phyloP scores from a whole-genome alignment of 164 flowering plant genomes.

The Macadamia integrifolia region DNA sequence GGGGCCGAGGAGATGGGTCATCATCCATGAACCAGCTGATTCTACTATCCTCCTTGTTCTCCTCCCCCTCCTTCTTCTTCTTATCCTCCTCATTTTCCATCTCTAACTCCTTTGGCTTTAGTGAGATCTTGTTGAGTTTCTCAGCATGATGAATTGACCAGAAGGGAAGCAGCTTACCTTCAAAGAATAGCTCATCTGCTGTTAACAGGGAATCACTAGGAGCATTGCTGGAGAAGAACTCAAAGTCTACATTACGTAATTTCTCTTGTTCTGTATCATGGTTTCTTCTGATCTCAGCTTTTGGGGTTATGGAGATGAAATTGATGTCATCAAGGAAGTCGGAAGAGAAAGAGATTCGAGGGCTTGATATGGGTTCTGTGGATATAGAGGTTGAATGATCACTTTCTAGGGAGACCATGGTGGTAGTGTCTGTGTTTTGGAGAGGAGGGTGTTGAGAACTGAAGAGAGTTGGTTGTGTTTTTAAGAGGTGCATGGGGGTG shows the following conservation, averaged over 20 bases:
- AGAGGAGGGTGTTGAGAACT: constrained; percentile 22
- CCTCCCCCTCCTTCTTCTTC: constrained; percentile 3
- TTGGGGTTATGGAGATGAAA: constrained; percentile 56
- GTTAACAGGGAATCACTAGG: constrained; percentile 35
- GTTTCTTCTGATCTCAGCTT: constrained; percentile 12
- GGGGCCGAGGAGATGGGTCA: constrained; percentile 94
- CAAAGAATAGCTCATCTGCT: constrained; percentile 82
- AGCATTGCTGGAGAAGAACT: constrained; percentile 51
- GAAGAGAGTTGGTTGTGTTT: constrained; percentile 21
- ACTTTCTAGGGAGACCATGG: too few species aligned
- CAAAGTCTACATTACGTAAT: constrained; percentile 45
- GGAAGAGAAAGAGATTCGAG: constrained; percentile 72
- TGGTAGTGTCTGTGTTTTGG: too few species aligned
- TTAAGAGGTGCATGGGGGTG: not conserved
- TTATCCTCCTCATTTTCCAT: constrained; percentile 6
- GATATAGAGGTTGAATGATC: not conserved
- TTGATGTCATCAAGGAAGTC: constrained; percentile 56
- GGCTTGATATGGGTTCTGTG: constrained; percentile 37
- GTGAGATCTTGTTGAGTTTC: constrained; percentile 38
- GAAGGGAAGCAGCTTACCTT: constrained; percentile 80
- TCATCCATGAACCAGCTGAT: constrained; percentile 74
- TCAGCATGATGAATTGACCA: constrained; percentile 59
- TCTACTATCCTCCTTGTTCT: constrained; percentile 18
- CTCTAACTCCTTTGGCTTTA: constrained; percentile 29
- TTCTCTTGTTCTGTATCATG: constrained; percentile 17